Conservation (phyloP, 169 alveolate species). For the Amoebophrya sp. region DNA sequence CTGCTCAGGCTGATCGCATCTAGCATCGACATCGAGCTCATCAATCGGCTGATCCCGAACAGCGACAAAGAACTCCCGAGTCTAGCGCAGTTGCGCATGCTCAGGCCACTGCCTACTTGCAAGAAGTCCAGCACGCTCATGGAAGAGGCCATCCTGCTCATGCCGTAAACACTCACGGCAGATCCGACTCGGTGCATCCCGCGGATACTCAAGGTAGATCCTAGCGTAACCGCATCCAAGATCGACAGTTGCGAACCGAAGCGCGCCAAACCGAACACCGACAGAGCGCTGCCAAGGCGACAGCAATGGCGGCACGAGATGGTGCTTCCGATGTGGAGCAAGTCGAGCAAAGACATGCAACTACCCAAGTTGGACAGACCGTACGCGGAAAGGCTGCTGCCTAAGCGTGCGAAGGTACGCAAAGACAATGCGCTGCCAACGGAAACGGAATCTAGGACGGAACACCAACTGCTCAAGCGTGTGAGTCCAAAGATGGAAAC, state of each 20-base stretch:
- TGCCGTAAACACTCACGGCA: neutral
- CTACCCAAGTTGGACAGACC: neutral
- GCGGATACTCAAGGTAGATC: constrained; percentile 16
- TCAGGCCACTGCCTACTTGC: neutral
- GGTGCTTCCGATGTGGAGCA: neutral
- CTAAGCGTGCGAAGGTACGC: neutral
- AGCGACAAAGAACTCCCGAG: neutral
- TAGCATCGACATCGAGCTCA: neutral
- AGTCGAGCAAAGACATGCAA: neutral
- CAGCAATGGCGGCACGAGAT: neutral
- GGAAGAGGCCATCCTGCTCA: neutral
- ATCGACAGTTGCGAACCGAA: constrained; percentile 2
- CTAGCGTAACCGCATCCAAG: neutral
- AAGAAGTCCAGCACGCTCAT: constrained; percentile 28
- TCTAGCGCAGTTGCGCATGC: neutral
- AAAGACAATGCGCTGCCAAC: constrained; percentile 8
- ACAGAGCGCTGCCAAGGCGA: neutral
- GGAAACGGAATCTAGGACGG: neutral
- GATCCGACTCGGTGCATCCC: constrained; percentile 5
- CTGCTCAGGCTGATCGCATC: neutral
- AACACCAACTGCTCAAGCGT: neutral
- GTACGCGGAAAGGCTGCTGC: neutral
- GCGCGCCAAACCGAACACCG: neutral
- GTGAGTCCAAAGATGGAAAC: neutral
- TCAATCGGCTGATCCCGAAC: neutral